Base-by-base conservation (phyloP, 192 early-diverging fungal species). In the Helicostylum pulchrum region DNA sequence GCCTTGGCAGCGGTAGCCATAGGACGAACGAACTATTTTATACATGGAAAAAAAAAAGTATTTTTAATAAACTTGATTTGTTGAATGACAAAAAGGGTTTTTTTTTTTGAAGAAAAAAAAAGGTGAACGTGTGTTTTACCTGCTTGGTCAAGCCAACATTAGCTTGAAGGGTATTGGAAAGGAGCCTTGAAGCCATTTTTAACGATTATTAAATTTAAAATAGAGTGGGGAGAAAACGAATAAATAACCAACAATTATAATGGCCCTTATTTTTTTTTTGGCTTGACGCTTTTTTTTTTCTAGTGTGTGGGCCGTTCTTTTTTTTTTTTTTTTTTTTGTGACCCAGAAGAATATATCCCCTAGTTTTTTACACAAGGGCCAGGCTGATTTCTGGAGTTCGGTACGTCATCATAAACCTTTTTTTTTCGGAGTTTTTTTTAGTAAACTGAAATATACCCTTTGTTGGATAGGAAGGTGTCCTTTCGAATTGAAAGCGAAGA, bases 1-100 rank as follows among this genome's bases (percentile, higher is more conserved):
- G 62, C 47, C 44, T 64, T 66, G 53, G 77, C 71, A 61, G 77
- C 79, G 12, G 81, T 77, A 48, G 83, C 85, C 67, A 83, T 73
- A 62, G 85, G 78, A 53, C 82, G 81, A 53, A 77, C 62, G 54
- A 81, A 75, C 85, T 82, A 69, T 26, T 12, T 20, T 39, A 19
- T 8, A 46, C 7, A 59, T 30, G 36, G 44, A 23, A 57, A 49
- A 56, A 47, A 49, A 20, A 54, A 68, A 34, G 61, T 17, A 10
- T 46, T 9, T 5, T 26, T 20, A 43, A 60, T 10, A 23, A 43
- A 4, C 34, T 8, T 7, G 4, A 59, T 44, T 44, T 1, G 17
- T 15, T 23, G 23, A 17, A 14, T 52, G 26, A 3, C 42, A 23
- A 2, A 2, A 26, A n/a, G n/a, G 26, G 26, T 26, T 26, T 26